Base-by-base conservation (phyloP, 2,329 filamentous ascomycete genomes). In the Pyrenophora graminea region DNA sequence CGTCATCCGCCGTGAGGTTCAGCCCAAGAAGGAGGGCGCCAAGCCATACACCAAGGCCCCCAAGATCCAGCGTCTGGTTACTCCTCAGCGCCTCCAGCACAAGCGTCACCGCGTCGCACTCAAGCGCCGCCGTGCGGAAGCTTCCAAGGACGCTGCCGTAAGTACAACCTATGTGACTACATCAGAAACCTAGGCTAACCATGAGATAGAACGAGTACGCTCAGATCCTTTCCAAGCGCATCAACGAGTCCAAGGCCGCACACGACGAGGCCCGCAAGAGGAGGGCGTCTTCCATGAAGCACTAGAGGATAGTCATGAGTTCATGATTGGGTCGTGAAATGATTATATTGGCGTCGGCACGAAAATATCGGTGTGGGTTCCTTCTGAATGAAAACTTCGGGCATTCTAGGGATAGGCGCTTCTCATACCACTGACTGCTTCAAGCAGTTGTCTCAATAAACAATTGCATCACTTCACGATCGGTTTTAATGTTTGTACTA, bases 21-120 rank as follows among this genome's bases (percentile, higher is more conserved):
- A 90, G 91, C 39, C 49, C 77, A 96, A 96, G 89, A 89, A 88
- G 76, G 94, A 97, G 85, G 93, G 91, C 82, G 95, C 94, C 84
- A 89, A 90, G 83, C 82, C 92, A 73, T 97, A 97, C 88, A 97
- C 93, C 89, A 99, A 99, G 90, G 94, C 94, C 74, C 94, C 94
- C 80, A 95, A 93, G 86, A 99, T 99, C 83, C 94, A 99, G 88
- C 91, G 94, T 79, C 91, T 99, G 73, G 91, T 99, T 74, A 99
- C 94, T 76, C 94, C 94, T 79, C 94, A 97, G 84, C 94, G 94
- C 80, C 91, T 99, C 77, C 94, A 99, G 87, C 94, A 96, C 89
- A 99, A 97, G 90, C 91, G 94, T 76, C 94, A 97, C 85, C 86
- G 92, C 72, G 83, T 95, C 74, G 93, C 94, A 75, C 89, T 99